Evolutionary conservation across 108 stramenopile species (phyloP).

Genomic region (Pseudonitzschia pungens): DNA sequence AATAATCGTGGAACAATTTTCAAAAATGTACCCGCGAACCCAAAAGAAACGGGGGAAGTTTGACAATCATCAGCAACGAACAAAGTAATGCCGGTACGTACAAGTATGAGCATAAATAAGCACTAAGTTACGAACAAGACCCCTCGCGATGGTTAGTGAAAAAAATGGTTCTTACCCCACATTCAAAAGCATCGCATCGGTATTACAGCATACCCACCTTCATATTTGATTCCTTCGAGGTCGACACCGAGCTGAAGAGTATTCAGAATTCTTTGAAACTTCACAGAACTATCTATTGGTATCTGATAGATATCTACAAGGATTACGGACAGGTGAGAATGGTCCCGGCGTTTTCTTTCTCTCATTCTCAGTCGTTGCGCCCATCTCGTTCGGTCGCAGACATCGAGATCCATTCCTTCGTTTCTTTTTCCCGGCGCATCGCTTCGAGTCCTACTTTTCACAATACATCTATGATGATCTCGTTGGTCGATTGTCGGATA

Average conservation of each 20-base stretch:
- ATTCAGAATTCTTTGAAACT: not conserved
- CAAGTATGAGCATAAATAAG: too few relatives aligned
- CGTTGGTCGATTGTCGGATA: not conserved
- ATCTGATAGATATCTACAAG: not conserved
- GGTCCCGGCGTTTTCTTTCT: not conserved
- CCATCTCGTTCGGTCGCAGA: slow-evolving; percentile 11
- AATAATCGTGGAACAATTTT: too few relatives aligned
- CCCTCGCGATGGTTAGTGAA: not conserved
- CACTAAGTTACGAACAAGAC: not conserved
- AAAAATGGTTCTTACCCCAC: not conserved
- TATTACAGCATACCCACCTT: not conserved
- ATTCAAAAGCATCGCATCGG: slow-evolving; percentile 6
- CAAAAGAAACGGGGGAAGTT: not conserved
- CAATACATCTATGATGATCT: not conserved
- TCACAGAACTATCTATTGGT: not conserved
- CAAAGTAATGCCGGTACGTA: not conserved
- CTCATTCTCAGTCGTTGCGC: not conserved
- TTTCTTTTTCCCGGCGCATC: not conserved
- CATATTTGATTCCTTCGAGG: not conserved
- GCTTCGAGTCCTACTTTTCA: not conserved
- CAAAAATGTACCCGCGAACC: not conserved
- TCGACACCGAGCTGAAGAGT: not conserved
- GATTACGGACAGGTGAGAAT: slow-evolving; percentile 2
- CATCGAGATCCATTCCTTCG: slow-evolving; percentile 2
- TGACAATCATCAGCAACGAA: not conserved